These are phyloP conservation scores for Cystobasidium ongulense DNA, from an alignment of 768 basidiomycete genomes.

Conservation along the genomic window DNA sequence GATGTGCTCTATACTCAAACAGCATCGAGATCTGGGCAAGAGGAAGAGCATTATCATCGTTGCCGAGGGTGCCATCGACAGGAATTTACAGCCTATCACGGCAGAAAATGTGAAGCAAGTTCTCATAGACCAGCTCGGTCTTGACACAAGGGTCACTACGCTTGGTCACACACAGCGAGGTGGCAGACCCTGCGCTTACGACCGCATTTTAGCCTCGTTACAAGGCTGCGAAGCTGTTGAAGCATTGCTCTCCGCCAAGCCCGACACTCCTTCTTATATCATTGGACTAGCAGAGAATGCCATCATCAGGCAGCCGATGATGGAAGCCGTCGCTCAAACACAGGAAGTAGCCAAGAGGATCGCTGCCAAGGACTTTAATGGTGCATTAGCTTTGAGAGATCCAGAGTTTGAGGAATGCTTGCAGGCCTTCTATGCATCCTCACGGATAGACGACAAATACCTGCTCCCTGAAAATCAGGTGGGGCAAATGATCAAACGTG, in stretches of 20 bases:
- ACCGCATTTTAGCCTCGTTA: conserved; percentile 88
- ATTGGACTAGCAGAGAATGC: conserved; percentile 94
- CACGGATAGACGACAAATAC: conserved; percentile 55
- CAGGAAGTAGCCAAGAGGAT: conserved; percentile 76
- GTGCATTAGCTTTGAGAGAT: conserved; percentile 79
- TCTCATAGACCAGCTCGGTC: conserved; percentile 70
- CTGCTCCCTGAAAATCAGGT: conserved; percentile 50
- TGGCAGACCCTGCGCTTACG: conserved; percentile 82
- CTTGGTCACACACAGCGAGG: conserved; percentile 95
- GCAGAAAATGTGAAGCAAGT: conserved; percentile 86
- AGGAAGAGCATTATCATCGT: conserved; percentile 98
- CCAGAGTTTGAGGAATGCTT: conserved; percentile 82
- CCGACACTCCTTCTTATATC: conserved; percentile 91
- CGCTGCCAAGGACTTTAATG: conserved; percentile 68
- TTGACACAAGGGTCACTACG: conserved; percentile 93
- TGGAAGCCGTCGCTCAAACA: conserved; percentile 90
- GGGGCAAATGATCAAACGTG: background rate
- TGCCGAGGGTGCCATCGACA: conserved; percentile 89
- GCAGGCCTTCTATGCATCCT: conserved; percentile 72
- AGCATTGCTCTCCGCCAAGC: conserved; percentile 72
- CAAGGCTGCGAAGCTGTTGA: conserved; percentile 91
- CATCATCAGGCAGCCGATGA: conserved; percentile 77
- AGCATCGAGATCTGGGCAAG: conserved; percentile 89
- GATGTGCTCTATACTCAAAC: conserved; percentile 74
- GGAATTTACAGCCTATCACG: conserved; percentile 78